Percentiles rank a stretch among this genome's conserved stretches.
phyloP scores from a whole-genome alignment of 805 yeast species.

The Maudiozyma pseudohumilis region DNA sequence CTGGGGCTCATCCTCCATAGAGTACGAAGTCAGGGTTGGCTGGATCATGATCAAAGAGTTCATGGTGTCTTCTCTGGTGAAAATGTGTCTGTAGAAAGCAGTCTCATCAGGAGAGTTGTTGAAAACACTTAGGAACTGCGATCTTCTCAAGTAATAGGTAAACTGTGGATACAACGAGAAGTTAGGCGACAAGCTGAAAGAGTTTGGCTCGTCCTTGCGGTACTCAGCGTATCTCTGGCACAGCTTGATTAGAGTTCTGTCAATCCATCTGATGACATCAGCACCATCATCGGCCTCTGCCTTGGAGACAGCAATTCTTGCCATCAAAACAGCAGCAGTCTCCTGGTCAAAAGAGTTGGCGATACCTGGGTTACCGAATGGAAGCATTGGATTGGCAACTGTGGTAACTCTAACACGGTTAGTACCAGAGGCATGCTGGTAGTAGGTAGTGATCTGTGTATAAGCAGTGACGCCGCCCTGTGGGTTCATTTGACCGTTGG shows the following conservation, averaged over 20 bases:
- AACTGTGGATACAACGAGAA: conserved; percentile 91
- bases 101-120: conserved; percentile 99
- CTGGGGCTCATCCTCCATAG: conserved; percentile 74
- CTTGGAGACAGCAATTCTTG: conserved; percentile 82
- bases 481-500: conserved; percentile 4
- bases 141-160: conserved; percentile 88
- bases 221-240: conserved; percentile 93
- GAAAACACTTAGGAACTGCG: conserved; percentile 91
- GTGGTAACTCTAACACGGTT: conserved; percentile 88
- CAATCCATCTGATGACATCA: conserved; percentile 90
- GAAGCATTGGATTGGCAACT: conserved; percentile 42
- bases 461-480: conserved; percentile 33
- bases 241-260: conserved; percentile 77
- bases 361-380: conserved; percentile 46
- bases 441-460: conserved; percentile 82
- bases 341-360: conserved; percentile 87
- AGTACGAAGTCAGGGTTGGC: conserved; percentile 85
- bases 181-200: conserved; percentile 75
- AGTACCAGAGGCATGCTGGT: conserved; percentile 92
- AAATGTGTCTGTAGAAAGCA: conserved; percentile 88
- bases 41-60: conserved; percentile 95
- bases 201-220: conserved; percentile 70
- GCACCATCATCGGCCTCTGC: conserved; percentile 79
- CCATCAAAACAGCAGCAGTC: conserved; percentile 91
- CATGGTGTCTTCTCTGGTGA: conserved; percentile 83